Conservation (phyloP, 208 protist species). For the Acanthamoeba castellanii region DNA sequence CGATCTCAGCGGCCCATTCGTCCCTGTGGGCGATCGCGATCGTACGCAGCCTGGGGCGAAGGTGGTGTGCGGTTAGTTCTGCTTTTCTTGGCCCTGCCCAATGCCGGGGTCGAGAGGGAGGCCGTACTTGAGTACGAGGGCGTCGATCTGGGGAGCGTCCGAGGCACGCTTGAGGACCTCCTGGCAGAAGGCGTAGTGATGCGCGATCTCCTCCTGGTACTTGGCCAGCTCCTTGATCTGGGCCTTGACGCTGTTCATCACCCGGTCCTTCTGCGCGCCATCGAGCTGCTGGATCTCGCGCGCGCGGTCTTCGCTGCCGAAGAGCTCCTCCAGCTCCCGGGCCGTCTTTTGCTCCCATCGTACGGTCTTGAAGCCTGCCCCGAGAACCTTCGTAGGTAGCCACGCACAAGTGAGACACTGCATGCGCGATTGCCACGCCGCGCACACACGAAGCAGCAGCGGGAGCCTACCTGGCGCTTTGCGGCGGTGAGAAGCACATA, state of each 20-base stretch:
- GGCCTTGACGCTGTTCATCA: not conserved
- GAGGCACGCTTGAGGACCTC: constrained; percentile 56
- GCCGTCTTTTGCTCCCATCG: constrained; percentile 12
- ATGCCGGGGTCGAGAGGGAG: not conserved
- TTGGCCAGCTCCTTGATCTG: constrained; percentile 66
- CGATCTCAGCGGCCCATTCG: constrained; percentile 12
- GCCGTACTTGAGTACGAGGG: not conserved
- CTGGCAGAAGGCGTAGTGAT: constrained; percentile 46
- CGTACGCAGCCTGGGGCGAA: not conserved
- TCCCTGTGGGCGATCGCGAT: not conserved
- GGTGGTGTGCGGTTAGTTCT: not conserved
- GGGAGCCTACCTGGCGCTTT: constrained; percentile 32
- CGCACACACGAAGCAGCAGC: not conserved
- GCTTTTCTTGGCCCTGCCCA: not conserved
- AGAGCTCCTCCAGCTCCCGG: constrained; percentile 3
- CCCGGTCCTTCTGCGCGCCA: not conserved
- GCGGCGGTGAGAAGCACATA: constrained; percentile 33
- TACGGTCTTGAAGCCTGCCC: not conserved
- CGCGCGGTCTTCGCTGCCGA: constrained; percentile 44
- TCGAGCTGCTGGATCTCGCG: constrained; percentile 6
- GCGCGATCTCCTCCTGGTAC: constrained; percentile 53
- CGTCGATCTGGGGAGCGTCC: not conserved
- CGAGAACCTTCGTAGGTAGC: too few species aligned
- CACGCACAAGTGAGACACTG: too few species aligned
- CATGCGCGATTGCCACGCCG: too few species aligned